Base-by-base conservation (phyloP, 2,329 filamentous ascomycete species). In the Alternaria novae-zelandiae region DNA sequence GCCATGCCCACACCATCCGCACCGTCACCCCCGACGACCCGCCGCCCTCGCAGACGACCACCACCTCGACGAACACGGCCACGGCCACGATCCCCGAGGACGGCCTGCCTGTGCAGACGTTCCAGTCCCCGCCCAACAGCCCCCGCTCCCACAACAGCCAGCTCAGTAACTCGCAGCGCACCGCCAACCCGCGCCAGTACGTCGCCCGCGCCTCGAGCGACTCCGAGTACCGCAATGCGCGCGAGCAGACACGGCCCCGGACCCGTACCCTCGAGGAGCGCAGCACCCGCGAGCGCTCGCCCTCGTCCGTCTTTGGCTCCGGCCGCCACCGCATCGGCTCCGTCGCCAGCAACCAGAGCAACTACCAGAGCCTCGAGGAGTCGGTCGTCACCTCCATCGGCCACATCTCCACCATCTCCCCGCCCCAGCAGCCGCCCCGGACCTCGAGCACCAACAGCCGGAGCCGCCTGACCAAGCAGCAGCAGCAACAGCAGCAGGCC, bases 301-400 rank as follows among this genome's bases (percentile, higher is more conserved):
- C 83, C n/a, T 74, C 80, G 30, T 76, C 76, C 50, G 70, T 82
- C 46, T 80, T 79, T 45, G 73, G 78, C 49, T 80, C 60, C 10
- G 84, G 82, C 69, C 86, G 90, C 55, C 87, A 89, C 70, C 86
- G 90, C 55, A 87, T 93, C 46, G 89, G 90, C 54, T 93, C 91
- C 26, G 87, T 93, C 70, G 89, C 90, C 70, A 90, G 89, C 36
- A 61, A 58, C 56, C 86, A 88, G 5, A 83, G 87, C 51, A 82
- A 84, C 54, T 83, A 85, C 53, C 80, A 84, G 68, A 77, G 74
- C 65, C 70, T 79, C 55, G 79, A 81, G 64, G 80, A 81, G 65
- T 76, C 76, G 23, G 74, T 81, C 47, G 75, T 80, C 15, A 78
- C 77, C 9, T 80, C 78, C 54, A 82, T 82, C 51, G 81, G 81